Percentiles rank a stretch among this genome's conserved stretches.
Conservation (phyloP, 441 rosid species). For the Brassica balearica region DNA sequence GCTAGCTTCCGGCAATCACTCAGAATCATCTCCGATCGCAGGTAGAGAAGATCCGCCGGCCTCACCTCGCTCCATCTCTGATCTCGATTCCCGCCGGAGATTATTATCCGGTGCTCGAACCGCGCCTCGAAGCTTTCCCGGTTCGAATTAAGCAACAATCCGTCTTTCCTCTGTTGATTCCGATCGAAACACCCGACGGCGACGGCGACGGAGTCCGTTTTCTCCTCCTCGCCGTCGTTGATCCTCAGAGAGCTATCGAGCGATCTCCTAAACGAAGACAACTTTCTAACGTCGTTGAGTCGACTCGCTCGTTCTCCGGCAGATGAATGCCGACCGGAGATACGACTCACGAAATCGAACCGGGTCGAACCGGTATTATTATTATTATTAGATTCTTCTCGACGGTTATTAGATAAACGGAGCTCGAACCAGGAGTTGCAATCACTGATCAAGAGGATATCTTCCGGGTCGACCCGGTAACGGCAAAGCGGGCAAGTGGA, state of each 20-base stretch:
- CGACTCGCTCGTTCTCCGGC: slow-evolving; percentile 59
- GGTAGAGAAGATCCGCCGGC: slow-evolving; percentile 72
- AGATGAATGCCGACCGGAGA: slow-evolving; percentile 82
- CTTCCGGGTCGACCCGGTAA: slow-evolving; percentile 88
- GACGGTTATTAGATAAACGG: slow-evolving; percentile 28
- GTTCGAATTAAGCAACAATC: slow-evolving; percentile 51
- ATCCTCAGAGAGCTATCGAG: slow-evolving; percentile 49
- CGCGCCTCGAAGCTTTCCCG: slow-evolving; percentile 49
- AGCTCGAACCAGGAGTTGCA: slow-evolving; percentile 42
- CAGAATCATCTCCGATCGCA: slow-evolving; percentile 79
- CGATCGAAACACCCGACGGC: slow-evolving; percentile 60
- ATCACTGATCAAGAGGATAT: slow-evolving; percentile 62
- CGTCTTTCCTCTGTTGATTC: slow-evolving; percentile 60
- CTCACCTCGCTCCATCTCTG: slow-evolving; percentile 88
- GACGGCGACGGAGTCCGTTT: slow-evolving; percentile 25
- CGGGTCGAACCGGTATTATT: slow-evolving; percentile 24
- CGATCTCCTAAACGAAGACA: slow-evolving; percentile 52
- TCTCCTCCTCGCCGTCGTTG: slow-evolving; percentile 42
- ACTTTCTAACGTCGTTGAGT: slow-evolving; percentile 17
- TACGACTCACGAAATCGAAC: slow-evolving; percentile 46
- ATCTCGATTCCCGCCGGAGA: slow-evolving; percentile 49
- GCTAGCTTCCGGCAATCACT: slow-evolving; percentile 53
- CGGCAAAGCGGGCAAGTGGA: slow-evolving; percentile 96
- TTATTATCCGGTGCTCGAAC: slow-evolving; percentile 73
- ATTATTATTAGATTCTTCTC: slow-evolving; percentile 22